phyloP scores from a whole-genome alignment of 2,329 filamentous ascomycete species.

The Pseudogymnoascus destructans region DNA sequence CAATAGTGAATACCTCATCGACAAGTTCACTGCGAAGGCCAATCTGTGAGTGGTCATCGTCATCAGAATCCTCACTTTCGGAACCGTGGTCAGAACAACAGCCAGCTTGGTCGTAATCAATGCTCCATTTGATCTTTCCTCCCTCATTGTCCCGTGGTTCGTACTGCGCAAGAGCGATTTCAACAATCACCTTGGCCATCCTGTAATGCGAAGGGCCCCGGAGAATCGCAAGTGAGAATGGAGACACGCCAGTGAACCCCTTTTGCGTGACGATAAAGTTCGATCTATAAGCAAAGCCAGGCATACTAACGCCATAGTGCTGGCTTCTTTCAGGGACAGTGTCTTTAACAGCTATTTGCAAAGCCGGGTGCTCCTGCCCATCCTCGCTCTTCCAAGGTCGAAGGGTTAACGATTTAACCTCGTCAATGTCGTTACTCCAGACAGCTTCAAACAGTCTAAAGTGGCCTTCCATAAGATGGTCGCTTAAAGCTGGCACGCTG shows the following conservation, averaged over 20 bases:
- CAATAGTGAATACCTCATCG: slow-evolving; percentile 58
- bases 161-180: slow-evolving; percentile 59
- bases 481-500: slow-evolving; percentile 33
- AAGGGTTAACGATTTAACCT: slow-evolving; percentile 52
- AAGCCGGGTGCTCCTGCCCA: slow-evolving; percentile 40
- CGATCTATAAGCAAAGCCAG: neutral
- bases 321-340: slow-evolving; percentile 5
- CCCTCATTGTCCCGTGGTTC: slow-evolving; percentile 37
- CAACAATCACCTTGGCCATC: slow-evolving; percentile 51
- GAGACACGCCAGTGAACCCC: slow-evolving; percentile 26
- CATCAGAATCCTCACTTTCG: slow-evolving; percentile 21
- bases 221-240: slow-evolving; percentile 56
- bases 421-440: slow-evolving; percentile 55
- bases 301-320: no score
- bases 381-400: slow-evolving; percentile 39
- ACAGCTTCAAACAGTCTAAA: slow-evolving; percentile 58
- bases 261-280: slow-evolving; percentile 19
- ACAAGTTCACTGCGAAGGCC: slow-evolving; percentile 36
- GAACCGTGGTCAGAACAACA: slow-evolving; percentile 24
- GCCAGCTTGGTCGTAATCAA: slow-evolving; percentile 31
- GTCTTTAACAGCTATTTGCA: slow-evolving; percentile 51
- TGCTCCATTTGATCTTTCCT: slow-evolving; percentile 28
- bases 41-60: slow-evolving; percentile 31
- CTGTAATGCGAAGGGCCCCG: slow-evolving; percentile 44
- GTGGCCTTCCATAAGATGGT: slow-evolving; percentile 44